Conservation (phyloP, 257 asterid species). For the Salvia hispanica region DNA sequence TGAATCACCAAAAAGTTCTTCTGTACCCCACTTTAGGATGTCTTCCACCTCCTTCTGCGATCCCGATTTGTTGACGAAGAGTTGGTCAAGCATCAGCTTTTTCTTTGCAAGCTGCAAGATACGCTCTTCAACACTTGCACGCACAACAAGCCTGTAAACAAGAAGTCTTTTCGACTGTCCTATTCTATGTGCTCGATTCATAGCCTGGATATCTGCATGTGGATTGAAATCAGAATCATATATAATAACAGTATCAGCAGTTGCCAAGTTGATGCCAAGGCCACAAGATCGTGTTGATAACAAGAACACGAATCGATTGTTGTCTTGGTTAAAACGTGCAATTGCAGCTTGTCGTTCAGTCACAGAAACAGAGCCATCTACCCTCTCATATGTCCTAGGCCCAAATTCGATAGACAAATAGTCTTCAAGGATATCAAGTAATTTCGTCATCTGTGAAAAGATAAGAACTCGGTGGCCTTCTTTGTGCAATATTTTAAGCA, state of each 20-base stretch:
- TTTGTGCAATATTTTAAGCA: conserved; percentile 80
- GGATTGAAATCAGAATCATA: conserved; percentile 99
- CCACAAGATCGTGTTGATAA: conserved; percentile 98
- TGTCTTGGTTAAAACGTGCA: conserved; percentile 93
- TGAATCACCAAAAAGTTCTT: conserved; percentile 87
- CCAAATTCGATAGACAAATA: conserved; percentile 88
- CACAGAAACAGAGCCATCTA: conserved; percentile 95
- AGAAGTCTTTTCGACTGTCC: conserved; percentile 95
- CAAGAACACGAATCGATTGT: conserved; percentile 87
- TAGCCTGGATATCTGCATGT: conserved; percentile 99
- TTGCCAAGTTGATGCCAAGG: conserved; percentile 98
- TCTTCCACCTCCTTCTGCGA: conserved; percentile 96
- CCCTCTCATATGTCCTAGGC: conserved; percentile 90
- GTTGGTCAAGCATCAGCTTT: conserved; percentile 97
- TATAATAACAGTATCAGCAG: conserved; percentile 95
- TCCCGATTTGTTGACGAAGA: conserved; percentile 91
- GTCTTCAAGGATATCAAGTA: conserved; percentile 95
- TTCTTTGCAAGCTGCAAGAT: conserved; percentile 98
- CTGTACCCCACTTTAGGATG: conserved; percentile 96
- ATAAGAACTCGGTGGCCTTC: conserved; percentile 94
- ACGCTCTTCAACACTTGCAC: conserved; percentile 99
- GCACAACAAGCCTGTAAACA: conserved; percentile 94
- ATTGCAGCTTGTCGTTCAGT: conserved; percentile 90
- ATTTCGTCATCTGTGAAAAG: conserved; percentile 97
- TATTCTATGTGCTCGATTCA: conserved; percentile 97